Evolutionary conservation across 352 stramenopile species (phyloP), one percentile per base, ranked within the genome.

Genomic region (Globisporangium paddicum): DNA sequence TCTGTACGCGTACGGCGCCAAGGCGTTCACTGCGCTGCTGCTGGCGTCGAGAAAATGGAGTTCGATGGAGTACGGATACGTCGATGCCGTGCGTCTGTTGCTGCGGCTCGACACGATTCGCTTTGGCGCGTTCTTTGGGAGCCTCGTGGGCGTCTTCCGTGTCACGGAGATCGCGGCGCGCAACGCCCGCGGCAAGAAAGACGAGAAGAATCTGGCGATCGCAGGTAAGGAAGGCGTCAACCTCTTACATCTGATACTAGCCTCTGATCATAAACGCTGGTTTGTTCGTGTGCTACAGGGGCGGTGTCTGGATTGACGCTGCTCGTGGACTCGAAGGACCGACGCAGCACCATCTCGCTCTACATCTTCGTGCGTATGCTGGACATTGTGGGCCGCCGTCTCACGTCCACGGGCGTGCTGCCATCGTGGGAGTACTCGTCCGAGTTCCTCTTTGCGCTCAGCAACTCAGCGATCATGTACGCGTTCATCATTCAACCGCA

Each of bases 361-460:
- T 95, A 95, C 65, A 85, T 93, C 51, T 92, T 95, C 58, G 77
- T 93, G 38, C 81, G 83, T 42, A 91, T 93, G 82, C 65, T 95
- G 32, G 83, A 95, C 62, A 73, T 95, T 5, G 72, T 92, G 13
- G 79, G 81, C 19, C 82, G 86, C 41, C 82, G 90, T 48, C 68
- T 92, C 34, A 79, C 73, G 49, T 75, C 75, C 2, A 71, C 75
- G 26, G 74, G 72, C 6, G 58, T 72, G 34, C 57, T 93, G 14
- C 79, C 79, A 1, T 71, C 69, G 19, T 84, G 74, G 71, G 58
- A 72, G 30, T 89, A 90, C 64, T 84, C 81, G 60, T 83, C 79
- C 25, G 86, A 95, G 63, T 59, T 64, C 38, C 67, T 93, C 23
- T 95, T 95, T 60, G 76, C 75, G 1, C 49, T 79, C 21, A 90